phyloP scores from a whole-genome alignment of 768 basidiomycete genomes.

The Serendipita indica region DNA sequence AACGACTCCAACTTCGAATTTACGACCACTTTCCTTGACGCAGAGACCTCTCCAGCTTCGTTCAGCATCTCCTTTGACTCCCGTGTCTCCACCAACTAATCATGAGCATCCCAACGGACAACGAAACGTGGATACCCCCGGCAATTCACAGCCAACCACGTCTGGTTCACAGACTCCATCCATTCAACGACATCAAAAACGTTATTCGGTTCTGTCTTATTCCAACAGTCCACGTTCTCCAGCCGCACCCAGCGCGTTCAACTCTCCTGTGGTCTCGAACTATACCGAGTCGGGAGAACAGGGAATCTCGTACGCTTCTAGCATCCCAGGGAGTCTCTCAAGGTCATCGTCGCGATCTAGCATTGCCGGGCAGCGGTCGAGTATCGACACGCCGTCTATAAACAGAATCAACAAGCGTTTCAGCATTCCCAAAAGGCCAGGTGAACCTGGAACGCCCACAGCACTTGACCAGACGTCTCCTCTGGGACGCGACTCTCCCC shows the following conservation, averaged over 20 bases:
- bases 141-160: neutral
- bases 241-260: neutral
- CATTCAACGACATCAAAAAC: conserved; percentile 12
- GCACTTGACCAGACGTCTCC: too few species aligned
- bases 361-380: neutral
- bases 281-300: neutral
- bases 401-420: neutral
- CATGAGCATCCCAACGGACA: too few species aligned
- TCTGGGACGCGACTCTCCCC: neutral
- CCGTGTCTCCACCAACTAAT: too few species aligned
- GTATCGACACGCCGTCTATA: neutral
- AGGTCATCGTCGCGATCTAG: neutral
- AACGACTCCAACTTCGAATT: neutral
- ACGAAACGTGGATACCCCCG: neutral
- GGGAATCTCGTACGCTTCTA: neutral
- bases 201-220: conserved; percentile 15
- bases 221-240: conserved; percentile 25
- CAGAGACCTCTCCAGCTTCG: neutral
- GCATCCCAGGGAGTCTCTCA: neutral
- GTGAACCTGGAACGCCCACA: neutral
- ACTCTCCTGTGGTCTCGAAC: neutral
- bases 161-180: neutral
- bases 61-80: neutral
- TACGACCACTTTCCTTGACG: conserved; percentile 2
- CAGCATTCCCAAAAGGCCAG: neutral